Percentiles rank a stretch among this genome's conserved stretches.
Evolutionary conservation across 1,284 basidiomycete genomes (phyloP).

Genomic region (Leccinum fallax): DNA sequence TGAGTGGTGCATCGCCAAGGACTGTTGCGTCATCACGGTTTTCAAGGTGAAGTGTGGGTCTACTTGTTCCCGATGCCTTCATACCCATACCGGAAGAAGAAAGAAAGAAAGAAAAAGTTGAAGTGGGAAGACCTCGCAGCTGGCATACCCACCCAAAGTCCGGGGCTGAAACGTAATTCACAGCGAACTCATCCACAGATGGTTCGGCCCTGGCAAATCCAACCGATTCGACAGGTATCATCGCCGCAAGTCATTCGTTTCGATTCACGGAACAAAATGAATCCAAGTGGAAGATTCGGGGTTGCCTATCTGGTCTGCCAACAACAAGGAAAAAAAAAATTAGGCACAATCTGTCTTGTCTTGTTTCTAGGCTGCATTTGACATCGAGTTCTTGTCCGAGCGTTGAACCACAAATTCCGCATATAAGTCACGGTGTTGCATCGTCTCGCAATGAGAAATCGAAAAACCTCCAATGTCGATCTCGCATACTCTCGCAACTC

Average conservation of each 20-base stretch:
- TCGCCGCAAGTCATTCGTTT: background rate
- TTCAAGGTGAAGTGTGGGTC: conserved; percentile 66
- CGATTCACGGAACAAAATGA: conserved; percentile 2
- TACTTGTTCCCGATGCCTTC: background rate
- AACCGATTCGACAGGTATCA: background rate
- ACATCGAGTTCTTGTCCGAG: conserved; percentile 16
- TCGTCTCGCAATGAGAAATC: conserved; percentile 6
- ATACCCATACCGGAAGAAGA: background rate
- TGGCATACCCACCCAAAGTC: background rate
- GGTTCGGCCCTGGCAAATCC: background rate
- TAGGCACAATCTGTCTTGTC: conserved; percentile 19
- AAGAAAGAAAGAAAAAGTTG: no score
- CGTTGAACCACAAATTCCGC: conserved; percentile 8
- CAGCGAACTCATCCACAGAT: background rate
- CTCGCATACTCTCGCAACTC: conserved; percentile 14
- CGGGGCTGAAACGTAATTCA: background rate
- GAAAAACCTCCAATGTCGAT: conserved; percentile 17
- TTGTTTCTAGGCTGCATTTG: conserved; percentile 1
- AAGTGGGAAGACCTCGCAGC: no score
- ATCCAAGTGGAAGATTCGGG: conserved; percentile 2
- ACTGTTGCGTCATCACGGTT: conserved; percentile 69
- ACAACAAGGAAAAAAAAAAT: conserved; percentile 13
- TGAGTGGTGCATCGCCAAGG: conserved; percentile 84
- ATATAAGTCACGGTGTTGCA: conserved; percentile 21
- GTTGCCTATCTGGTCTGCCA: conserved; percentile 1